A percentile compares a stretch with the other conserved stretches of the same genome.
phyloP scores from a whole-genome alignment of 257 asterid species.

The Solanum lycopersicoides region DNA sequence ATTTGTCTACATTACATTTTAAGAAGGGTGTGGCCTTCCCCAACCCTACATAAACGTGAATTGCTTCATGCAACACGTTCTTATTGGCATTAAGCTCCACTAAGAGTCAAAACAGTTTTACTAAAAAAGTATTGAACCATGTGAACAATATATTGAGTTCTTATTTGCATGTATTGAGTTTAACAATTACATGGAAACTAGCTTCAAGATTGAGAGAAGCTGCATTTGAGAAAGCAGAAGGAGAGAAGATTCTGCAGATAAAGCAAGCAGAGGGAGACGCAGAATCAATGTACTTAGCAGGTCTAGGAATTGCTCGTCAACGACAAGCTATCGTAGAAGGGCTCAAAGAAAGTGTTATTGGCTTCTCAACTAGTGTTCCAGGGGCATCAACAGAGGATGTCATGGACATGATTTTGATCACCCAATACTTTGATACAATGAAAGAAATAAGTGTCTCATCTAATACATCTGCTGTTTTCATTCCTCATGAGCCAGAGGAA shows the following conservation, averaged over 20 bases:
- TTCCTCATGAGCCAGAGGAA: conserved; percentile 11
- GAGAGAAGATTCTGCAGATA: conserved; percentile 19
- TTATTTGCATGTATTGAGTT: neutral
- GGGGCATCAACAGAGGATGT: conserved; percentile 17
- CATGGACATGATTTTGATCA: conserved; percentile 21
- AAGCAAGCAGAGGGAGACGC: conserved; percentile 25
- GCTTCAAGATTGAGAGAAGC: conserved; percentile 17
- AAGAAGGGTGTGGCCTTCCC: too few relatives aligned
- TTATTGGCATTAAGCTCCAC: neutral
- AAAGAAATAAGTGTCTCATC: conserved; percentile 18
- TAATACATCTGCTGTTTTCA: conserved; percentile 12
- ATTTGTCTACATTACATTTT: too few relatives aligned
- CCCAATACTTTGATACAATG: conserved; percentile 21
- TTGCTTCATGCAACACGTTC: neutral
- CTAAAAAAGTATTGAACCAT: neutral
- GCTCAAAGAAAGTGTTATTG: conserved; percentile 10
- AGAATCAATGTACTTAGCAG: conserved; percentile 10
- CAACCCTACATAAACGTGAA: neutral
- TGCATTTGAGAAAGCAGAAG: conserved; percentile 15
- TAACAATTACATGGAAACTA: neutral
- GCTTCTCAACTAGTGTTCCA: conserved; percentile 7
- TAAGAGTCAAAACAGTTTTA: neutral
- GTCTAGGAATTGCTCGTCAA: conserved; percentile 24
- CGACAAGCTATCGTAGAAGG: conserved; percentile 20
- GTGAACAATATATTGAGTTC: neutral